Evolutionary conservation across 768 basidiomycete species (phyloP).

Genomic region (Russula virescens): DNA sequence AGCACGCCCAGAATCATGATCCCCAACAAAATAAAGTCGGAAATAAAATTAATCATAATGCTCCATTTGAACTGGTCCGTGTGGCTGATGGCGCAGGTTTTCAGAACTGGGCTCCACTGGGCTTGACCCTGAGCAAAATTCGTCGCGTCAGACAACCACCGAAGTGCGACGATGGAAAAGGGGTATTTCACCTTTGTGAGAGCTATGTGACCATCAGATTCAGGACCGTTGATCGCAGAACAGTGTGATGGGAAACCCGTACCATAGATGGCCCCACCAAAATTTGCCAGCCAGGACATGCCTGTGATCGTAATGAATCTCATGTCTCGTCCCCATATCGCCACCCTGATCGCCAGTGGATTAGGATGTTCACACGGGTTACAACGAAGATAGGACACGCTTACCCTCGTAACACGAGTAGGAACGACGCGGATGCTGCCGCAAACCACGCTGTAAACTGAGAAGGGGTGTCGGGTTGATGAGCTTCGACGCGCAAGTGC

Average conservation of each 20-base stretch:
- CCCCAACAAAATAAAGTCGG: slow-evolving; percentile 9
- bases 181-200: slow-evolving; percentile 5
- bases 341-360: slow-evolving; percentile 5
- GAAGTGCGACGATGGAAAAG: neutral
- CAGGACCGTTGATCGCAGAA: neutral
- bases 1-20: slow-evolving; percentile 21
- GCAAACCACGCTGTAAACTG: slow-evolving; percentile 15
- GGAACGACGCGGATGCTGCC: slow-evolving; percentile 8
- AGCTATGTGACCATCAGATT: neutral
- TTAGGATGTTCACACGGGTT: neutral
- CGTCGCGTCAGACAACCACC: neutral
- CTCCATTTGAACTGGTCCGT: slow-evolving; percentile 11
- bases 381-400: neutral
- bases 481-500: neutral
- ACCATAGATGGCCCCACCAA: slow-evolving; percentile 8
- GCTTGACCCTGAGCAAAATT: slow-evolving; percentile 4
- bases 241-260: neutral
- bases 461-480: neutral
- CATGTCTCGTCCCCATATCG: slow-evolving; percentile 19
- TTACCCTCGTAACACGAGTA: slow-evolving; percentile 20
- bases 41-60: slow-evolving; percentile 14
- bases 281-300: neutral
- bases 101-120: neutral
- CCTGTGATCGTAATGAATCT: neutral
- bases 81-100: neutral